Percentiles rank a stretch among this genome's conserved stretches.
These are phyloP conservation scores for Penicillium simplicissimum DNA, from an alignment of 495 filamentous ascomycete genomes.

Conservation along the genomic window DNA sequence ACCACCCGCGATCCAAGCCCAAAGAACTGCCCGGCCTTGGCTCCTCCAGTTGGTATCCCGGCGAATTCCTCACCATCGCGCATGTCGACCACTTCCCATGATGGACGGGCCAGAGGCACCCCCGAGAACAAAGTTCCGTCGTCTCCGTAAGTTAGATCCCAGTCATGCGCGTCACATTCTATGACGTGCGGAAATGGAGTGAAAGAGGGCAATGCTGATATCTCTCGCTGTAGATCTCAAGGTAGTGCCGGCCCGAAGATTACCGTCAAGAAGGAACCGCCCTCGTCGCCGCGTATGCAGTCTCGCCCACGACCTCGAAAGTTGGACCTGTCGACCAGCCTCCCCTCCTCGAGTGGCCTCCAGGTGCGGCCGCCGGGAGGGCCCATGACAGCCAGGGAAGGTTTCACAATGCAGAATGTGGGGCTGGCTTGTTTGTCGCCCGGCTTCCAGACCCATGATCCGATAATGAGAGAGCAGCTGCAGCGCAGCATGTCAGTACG, in stretches of 20 bases:
- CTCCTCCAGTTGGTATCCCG: constrained; percentile 34
- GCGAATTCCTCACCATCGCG: constrained; percentile 42
- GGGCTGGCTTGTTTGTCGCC: constrained; percentile 93
- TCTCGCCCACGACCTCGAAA: constrained; percentile 81
- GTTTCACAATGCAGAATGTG: constrained; percentile 83
- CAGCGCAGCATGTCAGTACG: constrained; percentile 91
- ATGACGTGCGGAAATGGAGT: background rate
- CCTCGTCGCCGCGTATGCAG: constrained; percentile 76
- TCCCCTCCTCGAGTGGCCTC: constrained; percentile 58
- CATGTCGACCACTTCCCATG: constrained; percentile 35
- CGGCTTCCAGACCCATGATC: constrained; percentile 93
- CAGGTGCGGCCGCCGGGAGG: constrained; percentile 67
- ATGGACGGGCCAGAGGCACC: constrained; percentile 44
- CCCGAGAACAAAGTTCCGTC: constrained; percentile 56
- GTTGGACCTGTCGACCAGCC: constrained; percentile 79
- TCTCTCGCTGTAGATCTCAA: constrained; percentile 28
- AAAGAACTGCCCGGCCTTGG: constrained; percentile 47
- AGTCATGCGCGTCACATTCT: background rate
- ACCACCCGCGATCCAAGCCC: constrained; percentile 51
- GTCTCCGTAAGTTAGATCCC: constrained; percentile 51
- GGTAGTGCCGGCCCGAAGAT: constrained; percentile 68
- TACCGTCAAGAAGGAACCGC: constrained; percentile 93
- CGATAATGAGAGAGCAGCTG: constrained; percentile 92
- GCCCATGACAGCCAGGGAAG: constrained; percentile 78
- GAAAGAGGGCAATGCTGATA: constrained; percentile 1